phyloP scores from a whole-genome alignment of 257 asterid species.

The Oldenlandia corymbosa region DNA sequence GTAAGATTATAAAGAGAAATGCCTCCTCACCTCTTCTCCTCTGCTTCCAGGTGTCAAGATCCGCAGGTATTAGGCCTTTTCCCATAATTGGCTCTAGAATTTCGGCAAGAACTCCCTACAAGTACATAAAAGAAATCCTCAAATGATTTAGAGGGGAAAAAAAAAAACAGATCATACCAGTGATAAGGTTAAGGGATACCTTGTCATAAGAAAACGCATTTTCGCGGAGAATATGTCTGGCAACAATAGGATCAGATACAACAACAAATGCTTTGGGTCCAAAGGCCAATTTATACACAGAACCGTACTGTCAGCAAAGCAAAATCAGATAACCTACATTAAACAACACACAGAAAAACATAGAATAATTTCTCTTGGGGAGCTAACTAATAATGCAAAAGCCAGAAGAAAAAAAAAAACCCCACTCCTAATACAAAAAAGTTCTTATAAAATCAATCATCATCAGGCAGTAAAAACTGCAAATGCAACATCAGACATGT shows the following conservation, averaged over 20 bases:
- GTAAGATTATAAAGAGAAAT: not conserved
- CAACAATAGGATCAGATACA: constrained; percentile 90
- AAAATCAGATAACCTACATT: constrained; percentile 17
- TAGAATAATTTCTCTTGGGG: not conserved
- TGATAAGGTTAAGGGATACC: constrained; percentile 32
- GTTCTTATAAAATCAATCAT: too few species aligned
- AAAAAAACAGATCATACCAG: not conserved
- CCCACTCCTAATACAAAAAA: too few species aligned
- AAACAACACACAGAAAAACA: not conserved
- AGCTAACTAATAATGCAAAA: too few species aligned
- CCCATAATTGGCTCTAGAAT: constrained; percentile 99
- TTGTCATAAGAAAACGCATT: constrained; percentile 90
- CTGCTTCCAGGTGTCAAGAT: constrained; percentile 92
- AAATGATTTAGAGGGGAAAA: not conserved
- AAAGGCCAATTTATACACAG: constrained; percentile 92
- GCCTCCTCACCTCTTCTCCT: constrained; percentile 75
- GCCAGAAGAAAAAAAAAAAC: not conserved
- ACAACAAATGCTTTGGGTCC: constrained; percentile 97
- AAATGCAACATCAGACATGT: too few species aligned
- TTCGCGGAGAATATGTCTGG: constrained; percentile 90
- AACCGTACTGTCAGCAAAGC: constrained; percentile 67
- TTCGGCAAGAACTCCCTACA: constrained; percentile 95
- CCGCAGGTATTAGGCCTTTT: constrained; percentile 97
- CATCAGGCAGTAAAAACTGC: too few species aligned
- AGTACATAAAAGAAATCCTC: constrained; percentile 5